Percentiles rank a stretch among this genome's conserved stretches.
These are phyloP conservation scores for Nicotiana tabacum DNA, from an alignment of 257 asterid species.

Conservation along the genomic window DNA sequence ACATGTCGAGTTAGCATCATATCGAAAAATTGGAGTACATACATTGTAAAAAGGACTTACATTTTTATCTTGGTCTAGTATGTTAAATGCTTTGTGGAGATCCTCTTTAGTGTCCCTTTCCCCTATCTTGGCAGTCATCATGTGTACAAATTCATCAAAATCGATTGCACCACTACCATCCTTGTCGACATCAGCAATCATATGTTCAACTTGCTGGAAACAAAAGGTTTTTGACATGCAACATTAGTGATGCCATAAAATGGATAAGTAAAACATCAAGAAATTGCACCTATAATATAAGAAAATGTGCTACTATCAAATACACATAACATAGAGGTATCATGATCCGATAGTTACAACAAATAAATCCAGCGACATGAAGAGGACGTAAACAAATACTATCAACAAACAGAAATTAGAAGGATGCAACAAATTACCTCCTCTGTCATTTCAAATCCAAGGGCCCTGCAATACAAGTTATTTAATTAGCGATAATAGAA, in stretches of 20 bases:
- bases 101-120: conserved; percentile 91
- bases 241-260: background rate
- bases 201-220: conserved; percentile 65
- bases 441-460: conserved; percentile 92
- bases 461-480: conserved; percentile 64
- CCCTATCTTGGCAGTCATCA: conserved; percentile 96
- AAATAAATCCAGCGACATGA: background rate
- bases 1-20: conserved; percentile 14
- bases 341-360: no score
- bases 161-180: conserved; percentile 97
- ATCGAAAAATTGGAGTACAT: background rate
- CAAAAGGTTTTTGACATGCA: background rate
- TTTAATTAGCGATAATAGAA: background rate
- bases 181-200: conserved; percentile 95
- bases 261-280: background rate
- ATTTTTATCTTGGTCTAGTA: conserved; percentile 86
- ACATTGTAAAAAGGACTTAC: conserved; percentile 27
- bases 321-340: background rate
- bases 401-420: background rate
- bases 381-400: background rate
- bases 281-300: background rate
- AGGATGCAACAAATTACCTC: conserved; percentile 46
- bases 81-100: conserved; percentile 76
- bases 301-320: background rate
- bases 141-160: conserved; percentile 76